Evolutionary conservation across 2,329 filamentous ascomycete genomes (phyloP).

Genomic region (Geoglossum cookeanum): DNA sequence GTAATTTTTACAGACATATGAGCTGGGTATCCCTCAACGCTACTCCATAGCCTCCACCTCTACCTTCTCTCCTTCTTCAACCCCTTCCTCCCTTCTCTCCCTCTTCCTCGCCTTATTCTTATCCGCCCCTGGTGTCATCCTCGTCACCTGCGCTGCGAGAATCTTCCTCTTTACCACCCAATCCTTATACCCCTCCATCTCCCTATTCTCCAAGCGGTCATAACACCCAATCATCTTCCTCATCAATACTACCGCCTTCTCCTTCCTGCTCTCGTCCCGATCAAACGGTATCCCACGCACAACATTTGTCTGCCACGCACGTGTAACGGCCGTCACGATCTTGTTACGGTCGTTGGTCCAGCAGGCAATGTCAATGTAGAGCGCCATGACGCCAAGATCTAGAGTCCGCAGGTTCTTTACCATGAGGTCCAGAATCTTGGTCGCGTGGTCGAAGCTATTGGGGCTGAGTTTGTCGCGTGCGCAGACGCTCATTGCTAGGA

Average conservation of each 20-base stretch:
- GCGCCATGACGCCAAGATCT: slow-evolving; percentile 31
- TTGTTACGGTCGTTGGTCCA: slow-evolving; percentile 16
- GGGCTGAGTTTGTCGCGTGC: slow-evolving; percentile 56
- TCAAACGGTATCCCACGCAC: neutral
- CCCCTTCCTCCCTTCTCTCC: neutral
- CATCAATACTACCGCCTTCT: neutral
- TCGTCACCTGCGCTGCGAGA: neutral
- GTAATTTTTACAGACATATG: no score
- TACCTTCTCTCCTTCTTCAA: neutral
- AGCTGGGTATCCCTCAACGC: neutral
- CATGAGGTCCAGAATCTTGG: slow-evolving; percentile 47
- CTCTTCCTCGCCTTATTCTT: neutral
- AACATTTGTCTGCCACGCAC: neutral
- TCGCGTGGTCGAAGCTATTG: slow-evolving; percentile 47
- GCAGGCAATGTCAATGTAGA: slow-evolving; percentile 38
- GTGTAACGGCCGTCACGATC: neutral
- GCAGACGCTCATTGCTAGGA: slow-evolving; percentile 55
- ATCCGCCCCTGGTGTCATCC: neutral
- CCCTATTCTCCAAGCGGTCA: neutral
- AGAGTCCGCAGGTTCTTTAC: slow-evolving; percentile 22
- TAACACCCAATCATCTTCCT: neutral
- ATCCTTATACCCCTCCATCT: neutral
- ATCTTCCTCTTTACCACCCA: neutral
- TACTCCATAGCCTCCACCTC: neutral
- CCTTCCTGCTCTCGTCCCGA: neutral